These are phyloP conservation scores for Raddia distichophylla DNA, from an alignment of 176 grass and related monocot genomes.

Conservation along the genomic window DNA sequence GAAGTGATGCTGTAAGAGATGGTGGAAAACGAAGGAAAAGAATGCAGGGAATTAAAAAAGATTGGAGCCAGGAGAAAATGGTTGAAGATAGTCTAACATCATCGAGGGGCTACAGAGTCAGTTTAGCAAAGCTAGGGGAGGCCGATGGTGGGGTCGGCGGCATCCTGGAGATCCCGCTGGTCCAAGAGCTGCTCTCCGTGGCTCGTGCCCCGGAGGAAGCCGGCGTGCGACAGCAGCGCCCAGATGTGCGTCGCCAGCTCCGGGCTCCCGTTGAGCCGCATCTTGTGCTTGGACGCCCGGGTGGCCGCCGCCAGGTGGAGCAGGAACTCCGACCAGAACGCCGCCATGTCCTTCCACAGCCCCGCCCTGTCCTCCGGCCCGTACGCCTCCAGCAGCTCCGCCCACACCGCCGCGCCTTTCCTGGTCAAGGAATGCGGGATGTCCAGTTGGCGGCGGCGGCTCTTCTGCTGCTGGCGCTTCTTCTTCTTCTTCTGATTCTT, in stretches of 20 bases:
- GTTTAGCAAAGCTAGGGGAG: no score
- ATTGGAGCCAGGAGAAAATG: no score
- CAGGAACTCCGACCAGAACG: constrained; percentile 31
- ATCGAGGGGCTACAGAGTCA: no score
- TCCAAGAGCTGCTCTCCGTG: neutral
- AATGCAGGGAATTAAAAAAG: no score
- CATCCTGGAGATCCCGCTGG: neutral
- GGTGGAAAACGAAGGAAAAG: no score
- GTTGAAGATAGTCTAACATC: no score
- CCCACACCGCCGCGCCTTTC: neutral
- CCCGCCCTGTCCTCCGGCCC: fast-evolving
- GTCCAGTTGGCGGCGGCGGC: no score
- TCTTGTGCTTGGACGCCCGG: neutral
- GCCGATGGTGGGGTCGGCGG: no score
- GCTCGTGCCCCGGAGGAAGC: neutral
- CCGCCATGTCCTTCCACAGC: neutral
- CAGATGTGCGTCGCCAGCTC: constrained; percentile 32
- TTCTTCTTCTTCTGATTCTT: no score
- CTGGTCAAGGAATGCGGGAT: neutral
- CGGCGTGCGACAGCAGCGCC: constrained; percentile 19
- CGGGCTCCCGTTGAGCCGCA: fast-evolving
- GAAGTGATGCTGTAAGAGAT: no score
- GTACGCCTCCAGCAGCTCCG: neutral
- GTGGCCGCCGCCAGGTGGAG: constrained; percentile 16
- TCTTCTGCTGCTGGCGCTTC: no score